Base-by-base conservation (phyloP, 306 rosid genomes). In the Rosa chinensis region DNA sequence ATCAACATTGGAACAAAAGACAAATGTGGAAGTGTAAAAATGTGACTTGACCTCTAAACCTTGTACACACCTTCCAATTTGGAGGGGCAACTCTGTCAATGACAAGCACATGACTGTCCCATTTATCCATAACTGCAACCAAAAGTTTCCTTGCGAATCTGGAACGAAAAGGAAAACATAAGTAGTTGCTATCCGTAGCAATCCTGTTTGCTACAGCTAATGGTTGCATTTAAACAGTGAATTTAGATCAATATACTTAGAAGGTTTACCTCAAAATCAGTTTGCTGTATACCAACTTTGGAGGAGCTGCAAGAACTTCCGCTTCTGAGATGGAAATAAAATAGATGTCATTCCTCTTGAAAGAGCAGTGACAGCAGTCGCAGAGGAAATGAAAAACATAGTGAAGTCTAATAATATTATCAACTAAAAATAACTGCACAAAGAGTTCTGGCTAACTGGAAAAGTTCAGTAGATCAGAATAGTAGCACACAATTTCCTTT, bases 301-400 rank as follows among this genome's bases (percentile, higher is more conserved):
- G 98, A 82, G 99, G 98, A 83, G 98, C 99, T 42, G 93, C 79
- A 28, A 95, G 98, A 81, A 91, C 89, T 87, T 90, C 97, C 47
- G 90, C 96, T 84, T 95, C 98, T 94, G 91, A 68, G 67, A 80
- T 77, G 81, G 74, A 87, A 74, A 84, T 67, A 78, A 13, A 69
- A 85, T 66, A 71, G 14, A 49, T 37, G 68, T 85, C 40, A 83
- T 43, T 78, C 32, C 76, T 49, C 47, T 62, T 23, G 80, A 79
- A 76, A 75, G 50, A 78, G 28, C 21, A 49, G 66, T 70, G 68
- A 55, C 71, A 78, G 23, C 18, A 48, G 47, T 66, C 18, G 5
- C 72, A 63, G 70, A 80, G 63, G 68, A 82, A 49, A 64, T 43
- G 25, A 53, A 55, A 81, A 84, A 82, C 55, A 70, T 69, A 52